These are phyloP conservation scores for Podospora sp. DNA, from an alignment of 495 filamentous ascomycete species.

Conservation along the genomic window DNA sequence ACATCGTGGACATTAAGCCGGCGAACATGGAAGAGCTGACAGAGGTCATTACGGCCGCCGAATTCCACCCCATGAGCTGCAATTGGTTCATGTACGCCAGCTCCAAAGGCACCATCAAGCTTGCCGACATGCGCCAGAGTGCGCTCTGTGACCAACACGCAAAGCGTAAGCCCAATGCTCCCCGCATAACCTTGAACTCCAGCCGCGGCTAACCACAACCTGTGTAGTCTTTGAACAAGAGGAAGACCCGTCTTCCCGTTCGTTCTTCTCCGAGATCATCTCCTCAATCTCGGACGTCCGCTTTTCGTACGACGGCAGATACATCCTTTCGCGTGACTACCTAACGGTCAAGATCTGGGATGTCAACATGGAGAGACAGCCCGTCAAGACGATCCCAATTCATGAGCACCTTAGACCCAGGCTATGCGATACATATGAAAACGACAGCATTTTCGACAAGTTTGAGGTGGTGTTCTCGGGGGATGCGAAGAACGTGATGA, in stretches of 20 bases:
- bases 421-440: slow-evolving; percentile 97
- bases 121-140: slow-evolving; percentile 96
- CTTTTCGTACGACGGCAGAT: slow-evolving; percentile 93
- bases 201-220: slow-evolving; percentile 17
- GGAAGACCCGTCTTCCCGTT: slow-evolving; percentile 96
- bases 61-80: slow-evolving; percentile 96
- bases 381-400: slow-evolving; percentile 97
- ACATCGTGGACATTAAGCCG: slow-evolving; percentile 99
- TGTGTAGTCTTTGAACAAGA: slow-evolving; percentile 93
- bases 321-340: slow-evolving; percentile 97
- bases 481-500: slow-evolving; percentile 99
- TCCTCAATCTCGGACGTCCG: slow-evolving; percentile 98
- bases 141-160: slow-evolving; percentile 94
- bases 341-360: slow-evolving; percentile 99
- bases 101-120: slow-evolving; percentile 98
- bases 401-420: slow-evolving; percentile 95
- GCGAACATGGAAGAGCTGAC: slow-evolving; percentile 99
- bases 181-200: neutral
- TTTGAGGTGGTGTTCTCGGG: slow-evolving; percentile 99
- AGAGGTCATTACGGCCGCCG: slow-evolving; percentile 96
- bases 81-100: slow-evolving; percentile 99
- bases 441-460: slow-evolving; percentile 99
- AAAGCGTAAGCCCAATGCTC: slow-evolving; percentile 68
- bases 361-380: slow-evolving; percentile 96
- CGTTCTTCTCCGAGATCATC: slow-evolving; percentile 99